Evolutionary conservation across 2,329 filamentous ascomycete genomes (phyloP).

Genomic region (Gremmenia infestans): DNA sequence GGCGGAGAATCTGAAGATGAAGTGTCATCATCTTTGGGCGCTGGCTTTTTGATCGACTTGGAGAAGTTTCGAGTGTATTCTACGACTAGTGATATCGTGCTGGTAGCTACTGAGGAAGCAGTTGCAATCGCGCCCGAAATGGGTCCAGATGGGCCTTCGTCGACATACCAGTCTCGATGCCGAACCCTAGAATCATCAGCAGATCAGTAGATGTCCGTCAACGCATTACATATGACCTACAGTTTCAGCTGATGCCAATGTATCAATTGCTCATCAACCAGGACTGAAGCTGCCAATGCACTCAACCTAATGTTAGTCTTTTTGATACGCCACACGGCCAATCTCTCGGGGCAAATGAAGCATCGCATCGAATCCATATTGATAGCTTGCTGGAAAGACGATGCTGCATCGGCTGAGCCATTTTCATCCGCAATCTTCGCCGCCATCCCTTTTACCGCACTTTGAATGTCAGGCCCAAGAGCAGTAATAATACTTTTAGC

Average conservation of each 20-base stretch:
- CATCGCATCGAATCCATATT: constrained; percentile 59
- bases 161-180: constrained; percentile 27
- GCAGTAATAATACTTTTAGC: constrained; percentile 65
- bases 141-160: constrained; percentile 22
- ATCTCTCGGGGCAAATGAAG: constrained; percentile 41
- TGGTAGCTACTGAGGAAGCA: constrained; percentile 15
- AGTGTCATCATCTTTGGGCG: neutral
- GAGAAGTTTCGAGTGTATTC: constrained; percentile 15
- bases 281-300: constrained; percentile 57
- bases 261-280: constrained; percentile 46
- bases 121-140: constrained; percentile 14
- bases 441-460: constrained; percentile 54
- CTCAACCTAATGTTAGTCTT: constrained; percentile 54
- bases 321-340: constrained; percentile 43
- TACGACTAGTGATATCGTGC: constrained; percentile 2
- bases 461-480: constrained; percentile 53
- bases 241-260: constrained; percentile 15
- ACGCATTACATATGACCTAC: constrained; percentile 9
- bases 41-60: constrained; percentile 9
- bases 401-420: constrained; percentile 60
- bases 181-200: constrained; percentile 7
- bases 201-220: neutral
- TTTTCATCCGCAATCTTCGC: constrained; percentile 54
- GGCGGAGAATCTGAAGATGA: neutral
- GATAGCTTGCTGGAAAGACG: constrained; percentile 48